phyloP scores from a whole-genome alignment of 2,329 filamentous ascomycete genomes.

The Ophiocordyceps camponoti-leonardi region DNA sequence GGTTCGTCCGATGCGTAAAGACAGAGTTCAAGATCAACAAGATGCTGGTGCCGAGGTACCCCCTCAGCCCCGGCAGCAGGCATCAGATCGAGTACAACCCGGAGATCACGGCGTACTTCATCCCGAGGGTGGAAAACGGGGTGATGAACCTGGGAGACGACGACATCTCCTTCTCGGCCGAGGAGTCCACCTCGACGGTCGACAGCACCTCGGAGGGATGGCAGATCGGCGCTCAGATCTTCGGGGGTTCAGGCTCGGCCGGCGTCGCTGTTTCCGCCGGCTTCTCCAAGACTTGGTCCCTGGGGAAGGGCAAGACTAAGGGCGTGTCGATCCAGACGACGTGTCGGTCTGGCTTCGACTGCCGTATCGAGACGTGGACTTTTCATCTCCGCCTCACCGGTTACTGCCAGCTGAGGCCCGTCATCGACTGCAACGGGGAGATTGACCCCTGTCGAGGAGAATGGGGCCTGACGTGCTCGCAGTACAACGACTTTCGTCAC shows the following conservation, averaged over 20 bases:
- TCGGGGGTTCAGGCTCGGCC: not conserved
- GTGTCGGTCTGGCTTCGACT: not conserved
- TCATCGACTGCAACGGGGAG: constrained; percentile 1
- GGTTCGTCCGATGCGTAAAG: not conserved
- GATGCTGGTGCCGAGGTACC: not conserved
- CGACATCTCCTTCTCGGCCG: not conserved
- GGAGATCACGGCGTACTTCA: not conserved
- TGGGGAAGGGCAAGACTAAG: not conserved
- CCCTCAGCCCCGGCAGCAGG: not conserved
- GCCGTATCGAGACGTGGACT: constrained; percentile 1
- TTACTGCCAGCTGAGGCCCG: not conserved
- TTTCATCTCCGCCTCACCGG: not conserved
- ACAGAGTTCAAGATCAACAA: not conserved
- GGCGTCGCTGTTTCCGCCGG: not conserved
- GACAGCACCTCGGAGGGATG: not conserved
- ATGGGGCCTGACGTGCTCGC: not conserved
- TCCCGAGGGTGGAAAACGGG: not conserved
- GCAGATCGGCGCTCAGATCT: constrained; percentile 1
- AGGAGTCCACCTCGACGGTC: not conserved
- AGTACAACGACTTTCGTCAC: not conserved
- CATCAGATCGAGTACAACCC: not conserved
- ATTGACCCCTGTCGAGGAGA: not conserved
- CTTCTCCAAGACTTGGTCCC: not conserved
- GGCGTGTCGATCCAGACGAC: not conserved
- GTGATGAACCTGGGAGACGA: not conserved